Base-by-base conservation (phyloP, 768 basidiomycete species). In the Mycena epipterygia region DNA sequence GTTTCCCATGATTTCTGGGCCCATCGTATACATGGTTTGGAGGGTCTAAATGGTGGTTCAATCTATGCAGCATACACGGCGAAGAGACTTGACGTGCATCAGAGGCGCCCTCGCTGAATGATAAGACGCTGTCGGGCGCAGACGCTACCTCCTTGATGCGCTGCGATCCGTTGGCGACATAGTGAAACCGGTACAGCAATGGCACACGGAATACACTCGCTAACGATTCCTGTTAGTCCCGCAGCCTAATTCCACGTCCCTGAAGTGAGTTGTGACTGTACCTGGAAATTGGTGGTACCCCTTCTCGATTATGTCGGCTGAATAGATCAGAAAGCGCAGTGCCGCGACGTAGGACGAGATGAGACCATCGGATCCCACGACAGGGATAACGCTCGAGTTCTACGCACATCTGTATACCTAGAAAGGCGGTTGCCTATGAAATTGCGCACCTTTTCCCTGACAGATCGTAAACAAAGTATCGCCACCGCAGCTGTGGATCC, bases 131-230 rank as follows among this genome's bases (percentile, higher is more conserved):
- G 16, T 70, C 68, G 7, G 62, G 55, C 1, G 63, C 68, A 12
- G 1, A n/a, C 7, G 37, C 68, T 2, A 70, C 8, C 27, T 70
- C 68, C 19, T n/a, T 30, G 7, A 60, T 41, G 12, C 21, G 55
- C 23, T 30, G 3, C 1, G 56, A 37, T 6, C 62, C 56, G 19
- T 27, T 48, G 5, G 44, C 63, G 14, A 70, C 61, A 25, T 52
- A 64, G 16, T 64, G 37, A 55, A 56, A 70, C 11, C 41, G n/a
- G n/a, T 44, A 64, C 2, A 59, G 11, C 9, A 44, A 27, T 21
- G 68, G 21, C 0, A 70, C 30, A 21, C 68, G 68, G 37, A 70
- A 64, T 27, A 64, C n/a, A 7, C 57, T 23, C 1, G n/a, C n/a
- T n/a, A n/a, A n/a, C n/a, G n/a, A n/a, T n/a, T n/a, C n/a, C n/a